Evolutionary conservation across 768 basidiomycete genomes (phyloP), one percentile per base, ranked within the genome.

Genomic region (Mycena leptocephala): DNA sequence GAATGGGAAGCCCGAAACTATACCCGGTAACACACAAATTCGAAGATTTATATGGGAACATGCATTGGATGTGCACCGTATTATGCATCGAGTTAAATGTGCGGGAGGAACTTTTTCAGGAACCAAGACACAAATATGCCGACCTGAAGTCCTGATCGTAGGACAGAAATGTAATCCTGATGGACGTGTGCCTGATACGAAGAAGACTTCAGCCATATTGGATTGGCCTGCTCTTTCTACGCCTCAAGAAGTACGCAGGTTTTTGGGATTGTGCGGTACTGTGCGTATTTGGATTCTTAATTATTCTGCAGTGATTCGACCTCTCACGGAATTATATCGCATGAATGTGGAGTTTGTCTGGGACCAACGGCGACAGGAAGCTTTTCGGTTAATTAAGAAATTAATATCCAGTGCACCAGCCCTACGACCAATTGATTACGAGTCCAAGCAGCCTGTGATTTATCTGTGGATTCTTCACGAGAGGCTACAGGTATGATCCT

Each of bases 11-110:
- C n/a, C n/a, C n/a, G n/a, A n/a, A n/a, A n/a, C n/a, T n/a, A n/a
- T n/a, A n/a, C n/a, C n/a, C n/a, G n/a, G n/a, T n/a, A n/a, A n/a
- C n/a, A n/a, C n/a, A n/a, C n/a, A n/a, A n/a, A n/a, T 84, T 32
- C 74, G 77, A 0, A 62, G 76, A 0, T 90, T 89, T 62, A 79
- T 90, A 0, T 88, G 83, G 82, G 85, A 89, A 63, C 84, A 88
- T 53, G 70, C 82, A 0, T 16, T 65, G 5, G 78, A 84, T 32
- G 66, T 87, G 6, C 80, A 89, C 53, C 55, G 82, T 0, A 70
- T 89, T 10, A 66, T 86, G 3, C 84, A 87, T 14, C 33, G 2
- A 78, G 82, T 41, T 76, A 82, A 24, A 71, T 82, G 2, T 82
- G 86, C 1, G 81, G 80, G 0, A n/a, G n/a, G n/a, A n/a, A n/a